Evolutionary conservation across 2,329 filamentous ascomycete species (phyloP), one percentile per base, ranked within the genome.

Genomic region (Bertia moriformis): DNA sequence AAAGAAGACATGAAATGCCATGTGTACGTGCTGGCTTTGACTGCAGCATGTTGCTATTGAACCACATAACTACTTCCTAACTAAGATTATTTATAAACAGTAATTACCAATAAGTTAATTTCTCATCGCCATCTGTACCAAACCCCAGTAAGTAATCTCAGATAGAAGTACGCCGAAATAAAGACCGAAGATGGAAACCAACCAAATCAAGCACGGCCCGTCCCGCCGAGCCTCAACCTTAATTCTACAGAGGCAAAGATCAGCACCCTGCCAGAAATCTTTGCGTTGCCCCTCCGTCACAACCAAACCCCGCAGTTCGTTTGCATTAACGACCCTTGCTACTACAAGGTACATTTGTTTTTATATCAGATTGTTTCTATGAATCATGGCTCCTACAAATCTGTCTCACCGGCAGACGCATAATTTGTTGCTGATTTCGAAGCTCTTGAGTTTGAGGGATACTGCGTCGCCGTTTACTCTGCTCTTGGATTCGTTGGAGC

Each of bases 401-500:
- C 15, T 35, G 15, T 35, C 32, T 17, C 32, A 35, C 17, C 10
- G 32, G 15, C 10, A 17, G 32, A 35, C 32, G 17, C 87, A 94
- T 58, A 88, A 87, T 54, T 62, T 93, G 17, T 72, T 93, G 2
- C 66, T 93, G 2, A 77, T 94, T 40, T 83, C 87, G 45, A 88
- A 86, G 52, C 65, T 94, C 2, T 67, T 94, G 45, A 84, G 78
- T 51, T 65, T 85, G 41, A 73, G 85, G 44, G 83, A 91, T 56
- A 77, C 75, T 41, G 77, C 82, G 13, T 93, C 86, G 38, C 89
- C 89, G 2, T 76, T 96, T 51, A 95, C 88, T 0, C 65, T 96
- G 18, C 60, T 95, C 3, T 67, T 94, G 41, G 89, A 96, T 57
- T 84, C 71, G 22, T 66, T 95, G 19, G 86, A 93, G 60, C 87